Evolutionary conservation across 768 basidiomycete genomes (phyloP).

Genomic region (Podaxis mareebaensis): DNA sequence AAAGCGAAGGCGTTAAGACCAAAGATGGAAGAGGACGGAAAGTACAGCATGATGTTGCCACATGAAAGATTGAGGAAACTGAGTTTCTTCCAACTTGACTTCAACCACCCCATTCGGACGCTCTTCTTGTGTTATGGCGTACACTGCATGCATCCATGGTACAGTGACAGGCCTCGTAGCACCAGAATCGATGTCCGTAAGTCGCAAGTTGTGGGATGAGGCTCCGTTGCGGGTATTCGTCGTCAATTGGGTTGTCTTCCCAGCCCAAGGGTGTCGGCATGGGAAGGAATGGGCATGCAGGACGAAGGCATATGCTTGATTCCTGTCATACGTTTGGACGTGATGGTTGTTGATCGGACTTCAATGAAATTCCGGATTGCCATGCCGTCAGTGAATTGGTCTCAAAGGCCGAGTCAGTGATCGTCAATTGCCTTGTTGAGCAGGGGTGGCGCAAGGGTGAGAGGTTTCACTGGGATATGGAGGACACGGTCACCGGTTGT

Average conservation of each 20-base stretch:
- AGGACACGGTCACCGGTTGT: neutral
- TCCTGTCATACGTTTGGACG: neutral
- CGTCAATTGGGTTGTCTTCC: neutral
- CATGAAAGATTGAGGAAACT: neutral
- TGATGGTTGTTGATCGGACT: neutral
- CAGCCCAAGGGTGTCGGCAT: neutral
- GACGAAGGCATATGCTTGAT: neutral
- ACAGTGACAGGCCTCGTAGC: slow-evolving; percentile 7
- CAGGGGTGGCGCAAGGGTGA: neutral
- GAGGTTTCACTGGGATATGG: neutral
- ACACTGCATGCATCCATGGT: slow-evolving; percentile 14
- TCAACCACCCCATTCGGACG: slow-evolving; percentile 1
- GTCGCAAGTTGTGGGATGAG: neutral
- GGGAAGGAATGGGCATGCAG: neutral
- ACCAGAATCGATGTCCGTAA: slow-evolving; percentile 12
- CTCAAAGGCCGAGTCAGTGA: neutral
- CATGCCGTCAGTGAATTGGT: neutral
- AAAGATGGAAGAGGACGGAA: neutral
- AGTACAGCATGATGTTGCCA: slow-evolving; percentile 9
- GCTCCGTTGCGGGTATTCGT: neutral
- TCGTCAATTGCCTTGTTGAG: neutral
- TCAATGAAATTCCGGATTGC: neutral
- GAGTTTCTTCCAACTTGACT: slow-evolving; percentile 8
- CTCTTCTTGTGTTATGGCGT: slow-evolving; percentile 3
- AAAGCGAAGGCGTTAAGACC: neutral